These are phyloP conservation scores for Pestalotiopsis sp. DNA, from an alignment of 2,329 filamentous ascomycete genomes.

Conservation along the genomic window DNA sequence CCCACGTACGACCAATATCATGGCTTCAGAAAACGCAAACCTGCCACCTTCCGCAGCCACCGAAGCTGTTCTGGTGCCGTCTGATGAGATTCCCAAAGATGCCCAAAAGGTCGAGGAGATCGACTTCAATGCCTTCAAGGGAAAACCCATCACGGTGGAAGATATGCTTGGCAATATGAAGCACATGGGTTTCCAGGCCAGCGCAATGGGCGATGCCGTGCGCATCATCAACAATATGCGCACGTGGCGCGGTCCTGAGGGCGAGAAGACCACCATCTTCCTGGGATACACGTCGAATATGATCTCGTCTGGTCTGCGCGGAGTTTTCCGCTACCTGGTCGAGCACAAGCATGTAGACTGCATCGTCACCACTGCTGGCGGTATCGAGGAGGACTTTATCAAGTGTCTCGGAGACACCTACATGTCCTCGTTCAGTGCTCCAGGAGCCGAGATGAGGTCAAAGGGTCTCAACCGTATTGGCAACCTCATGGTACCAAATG, in stretches of 20 bases:
- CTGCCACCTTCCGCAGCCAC: constrained; percentile 49
- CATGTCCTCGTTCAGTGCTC: constrained; percentile 80
- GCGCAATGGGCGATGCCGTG: constrained; percentile 75
- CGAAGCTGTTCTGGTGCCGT: constrained; percentile 83
- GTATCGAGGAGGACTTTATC: constrained; percentile 97
- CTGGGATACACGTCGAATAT: constrained; percentile 97
- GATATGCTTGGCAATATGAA: constrained; percentile 83
- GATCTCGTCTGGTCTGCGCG: constrained; percentile 92
- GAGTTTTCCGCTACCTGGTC: constrained; percentile 89
- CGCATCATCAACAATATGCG: constrained; percentile 95
- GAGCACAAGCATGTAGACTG: constrained; percentile 90
- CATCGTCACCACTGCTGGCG: constrained; percentile 93
- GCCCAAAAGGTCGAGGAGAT: constrained; percentile 86
- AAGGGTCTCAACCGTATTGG: constrained; percentile 95
- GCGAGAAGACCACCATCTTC: constrained; percentile 87
- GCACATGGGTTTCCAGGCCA: constrained; percentile 84
- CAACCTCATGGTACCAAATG: constrained; percentile 93
- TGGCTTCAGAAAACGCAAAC: constrained; percentile 7
- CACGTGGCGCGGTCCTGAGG: constrained; percentile 79
- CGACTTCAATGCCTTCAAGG: constrained; percentile 84
- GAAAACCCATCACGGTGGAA: constrained; percentile 78
- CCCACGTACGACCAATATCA: background rate
- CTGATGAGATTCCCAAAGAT: constrained; percentile 77
- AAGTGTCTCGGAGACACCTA: constrained; percentile 97
- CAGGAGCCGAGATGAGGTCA: constrained; percentile 76